A percentile compares a stretch with the other conserved stretches of the same genome.
These are phyloP conservation scores for Ophiocordyceps camponoti-floridani DNA, from an alignment of 2,329 filamentous ascomycete genomes.

Conservation along the genomic window DNA sequence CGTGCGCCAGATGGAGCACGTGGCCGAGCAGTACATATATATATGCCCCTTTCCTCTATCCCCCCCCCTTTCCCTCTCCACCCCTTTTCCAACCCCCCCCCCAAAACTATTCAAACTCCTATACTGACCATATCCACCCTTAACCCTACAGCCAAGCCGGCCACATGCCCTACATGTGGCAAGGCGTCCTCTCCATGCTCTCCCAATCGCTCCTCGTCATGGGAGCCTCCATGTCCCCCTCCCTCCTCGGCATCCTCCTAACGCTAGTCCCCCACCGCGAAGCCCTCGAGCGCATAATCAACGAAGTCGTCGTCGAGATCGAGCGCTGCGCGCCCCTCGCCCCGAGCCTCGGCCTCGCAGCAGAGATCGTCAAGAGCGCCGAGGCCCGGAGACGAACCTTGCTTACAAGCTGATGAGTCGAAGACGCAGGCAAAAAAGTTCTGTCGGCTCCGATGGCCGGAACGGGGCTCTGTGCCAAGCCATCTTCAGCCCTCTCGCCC, in stretches of 20 bases:
- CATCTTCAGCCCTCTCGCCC: no score
- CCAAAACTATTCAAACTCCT: neutral
- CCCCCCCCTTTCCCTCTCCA: neutral
- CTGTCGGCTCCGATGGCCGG: neutral
- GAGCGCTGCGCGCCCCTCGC: constrained; percentile 58
- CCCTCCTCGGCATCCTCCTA: constrained; percentile 46
- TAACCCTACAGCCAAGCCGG: constrained; percentile 44
- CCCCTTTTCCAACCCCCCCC: neutral
- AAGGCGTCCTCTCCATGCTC: constrained; percentile 67
- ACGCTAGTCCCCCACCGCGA: constrained; percentile 36
- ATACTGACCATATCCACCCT: no score
- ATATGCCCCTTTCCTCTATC: neutral
- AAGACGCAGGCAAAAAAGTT: neutral
- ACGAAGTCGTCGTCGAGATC: constrained; percentile 58
- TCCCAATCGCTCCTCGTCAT: constrained; percentile 69
- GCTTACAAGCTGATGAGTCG: constrained; percentile 26
- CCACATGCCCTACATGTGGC: constrained; percentile 74
- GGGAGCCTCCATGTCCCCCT: constrained; percentile 67
- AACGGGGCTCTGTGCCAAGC: no score
- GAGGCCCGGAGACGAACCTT: constrained; percentile 52
- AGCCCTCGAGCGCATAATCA: constrained; percentile 58
- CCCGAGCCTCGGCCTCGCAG: constrained; percentile 57
- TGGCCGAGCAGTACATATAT: constrained; percentile 50
- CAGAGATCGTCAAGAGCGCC: constrained; percentile 66
- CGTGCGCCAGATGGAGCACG: constrained; percentile 62